A percentile compares a stretch with the other conserved stretches of the same genome.
Evolutionary conservation across 176 grass and related monocot genomes (phyloP).

Genomic region (Musa itinerans): DNA sequence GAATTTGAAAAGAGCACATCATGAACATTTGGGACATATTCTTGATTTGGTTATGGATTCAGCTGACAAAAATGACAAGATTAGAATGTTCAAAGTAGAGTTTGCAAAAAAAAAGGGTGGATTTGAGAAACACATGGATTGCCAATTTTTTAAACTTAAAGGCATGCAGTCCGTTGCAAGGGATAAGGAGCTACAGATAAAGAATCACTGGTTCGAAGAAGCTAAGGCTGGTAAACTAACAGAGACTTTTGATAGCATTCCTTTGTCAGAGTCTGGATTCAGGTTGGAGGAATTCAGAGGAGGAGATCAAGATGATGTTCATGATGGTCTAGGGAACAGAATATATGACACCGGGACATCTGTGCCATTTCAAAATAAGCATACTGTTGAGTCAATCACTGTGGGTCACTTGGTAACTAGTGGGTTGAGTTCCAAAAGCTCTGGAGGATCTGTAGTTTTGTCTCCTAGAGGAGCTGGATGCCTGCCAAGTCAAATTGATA

Average conservation of each 20-base stretch:
- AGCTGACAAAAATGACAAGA: conserved; percentile 26
- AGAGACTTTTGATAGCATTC: conserved; percentile 52
- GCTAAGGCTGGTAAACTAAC: conserved; percentile 53
- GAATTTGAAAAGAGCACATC: conserved; percentile 31
- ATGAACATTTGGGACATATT: conserved; percentile 40
- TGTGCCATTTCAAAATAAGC: conserved; percentile 17
- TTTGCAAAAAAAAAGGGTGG: conserved; percentile 39
- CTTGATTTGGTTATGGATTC: conserved; percentile 18
- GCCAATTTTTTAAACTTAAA: conserved; percentile 46
- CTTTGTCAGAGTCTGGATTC: conserved; percentile 55
- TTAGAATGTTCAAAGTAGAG: conserved; percentile 36
- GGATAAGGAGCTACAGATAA: conserved; percentile 50
- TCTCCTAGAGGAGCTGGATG: not conserved
- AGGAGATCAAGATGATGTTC: conserved; percentile 22
- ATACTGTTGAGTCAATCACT: not conserved
- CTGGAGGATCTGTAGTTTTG: not conserved
- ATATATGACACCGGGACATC: conserved; percentile 5
- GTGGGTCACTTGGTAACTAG: not conserved
- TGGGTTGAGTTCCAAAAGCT: not conserved
- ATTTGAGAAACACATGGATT: conserved; percentile 50
- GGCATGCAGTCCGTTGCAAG: conserved; percentile 35
- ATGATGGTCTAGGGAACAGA: conserved; percentile 22
- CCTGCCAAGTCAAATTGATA: not conserved
- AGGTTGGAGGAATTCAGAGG: conserved; percentile 50
- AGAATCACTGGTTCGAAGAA: conserved; percentile 38